Percentiles rank a stretch among this genome's conserved stretches.
These are phyloP conservation scores for Ustilago trichophora DNA, from an alignment of 1,284 basidiomycete species.

Conservation along the genomic window DNA sequence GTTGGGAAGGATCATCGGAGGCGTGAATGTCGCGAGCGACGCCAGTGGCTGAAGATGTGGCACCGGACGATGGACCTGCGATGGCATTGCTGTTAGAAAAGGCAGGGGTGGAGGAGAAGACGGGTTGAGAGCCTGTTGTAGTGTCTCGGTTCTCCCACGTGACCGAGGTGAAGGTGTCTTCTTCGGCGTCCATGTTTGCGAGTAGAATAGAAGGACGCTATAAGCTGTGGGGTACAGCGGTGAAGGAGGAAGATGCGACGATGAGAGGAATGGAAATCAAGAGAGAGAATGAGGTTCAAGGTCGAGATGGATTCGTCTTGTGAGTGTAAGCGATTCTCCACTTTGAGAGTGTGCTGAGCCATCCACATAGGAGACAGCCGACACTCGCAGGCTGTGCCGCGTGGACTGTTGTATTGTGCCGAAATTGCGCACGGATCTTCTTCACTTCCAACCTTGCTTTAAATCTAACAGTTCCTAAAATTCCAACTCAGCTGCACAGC, in stretches of 20 bases:
- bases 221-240: too few relatives aligned
- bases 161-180: conserved; percentile 60
- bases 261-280: background rate
- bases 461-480: conserved; percentile 24
- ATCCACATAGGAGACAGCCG: too few relatives aligned
- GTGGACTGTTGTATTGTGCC: background rate
- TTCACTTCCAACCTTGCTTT: background rate
- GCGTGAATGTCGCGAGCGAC: conserved; percentile 20
- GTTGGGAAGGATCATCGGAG: conserved; percentile 20
- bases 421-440: conserved; percentile 26
- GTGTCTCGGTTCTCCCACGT: conserved; percentile 54
- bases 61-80: conserved; percentile 19
- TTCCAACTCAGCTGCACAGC: conserved; percentile 18
- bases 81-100: conserved; percentile 21
- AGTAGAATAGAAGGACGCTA: too few relatives aligned
- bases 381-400: conserved; percentile 7
- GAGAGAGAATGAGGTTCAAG: too few relatives aligned
- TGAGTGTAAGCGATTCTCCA: conserved; percentile 6
- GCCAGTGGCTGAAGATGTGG: conserved; percentile 10
- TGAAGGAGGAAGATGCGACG: background rate
- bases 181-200: conserved; percentile 46
- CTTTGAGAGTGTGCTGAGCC: conserved; percentile 1
- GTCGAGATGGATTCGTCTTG: background rate
- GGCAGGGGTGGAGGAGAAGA: conserved; percentile 22
- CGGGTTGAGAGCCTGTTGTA: conserved; percentile 34